Evolutionary conservation across 2,329 filamentous ascomycete genomes (phyloP).

Genomic region (Cordyceps tenuipes): DNA sequence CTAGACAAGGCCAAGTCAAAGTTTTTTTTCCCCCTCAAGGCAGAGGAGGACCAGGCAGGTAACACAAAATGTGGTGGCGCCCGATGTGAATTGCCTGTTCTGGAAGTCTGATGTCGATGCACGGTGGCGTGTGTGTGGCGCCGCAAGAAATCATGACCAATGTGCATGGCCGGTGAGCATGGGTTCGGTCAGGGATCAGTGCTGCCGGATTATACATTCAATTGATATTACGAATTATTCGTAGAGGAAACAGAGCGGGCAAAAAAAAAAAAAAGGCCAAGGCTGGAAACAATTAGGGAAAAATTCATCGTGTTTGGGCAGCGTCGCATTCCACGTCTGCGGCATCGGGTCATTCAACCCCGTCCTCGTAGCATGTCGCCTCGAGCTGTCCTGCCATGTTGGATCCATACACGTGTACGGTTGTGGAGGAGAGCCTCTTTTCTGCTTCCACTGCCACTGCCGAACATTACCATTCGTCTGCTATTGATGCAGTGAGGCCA

Average conservation of each 20-base stretch:
- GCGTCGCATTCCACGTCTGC: not conserved
- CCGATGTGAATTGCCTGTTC: slow-evolving; percentile 4
- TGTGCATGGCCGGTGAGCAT: not conserved
- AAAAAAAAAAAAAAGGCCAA: too few relatives aligned
- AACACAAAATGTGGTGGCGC: not conserved
- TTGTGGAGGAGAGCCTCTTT: not conserved
- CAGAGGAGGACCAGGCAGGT: not conserved
- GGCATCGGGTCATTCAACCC: not conserved
- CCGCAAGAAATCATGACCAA: not conserved
- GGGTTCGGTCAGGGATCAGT: not conserved
- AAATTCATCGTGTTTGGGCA: not conserved
- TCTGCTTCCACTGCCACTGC: not conserved
- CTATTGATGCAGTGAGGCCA: not conserved
- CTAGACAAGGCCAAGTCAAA: not conserved
- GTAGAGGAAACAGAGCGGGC: too few relatives aligned
- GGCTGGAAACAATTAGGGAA: not conserved
- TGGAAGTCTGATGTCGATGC: not conserved
- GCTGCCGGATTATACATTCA: not conserved
- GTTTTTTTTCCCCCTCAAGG: not conserved
- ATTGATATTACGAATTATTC: not conserved
- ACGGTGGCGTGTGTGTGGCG: not conserved
- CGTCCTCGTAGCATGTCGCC: not conserved
- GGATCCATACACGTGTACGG: not conserved
- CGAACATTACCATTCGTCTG: not conserved
- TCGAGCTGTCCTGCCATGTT: not conserved